phyloP scores from a whole-genome alignment of 495 filamentous ascomycete species.

The Talaromyces borbonicus region DNA sequence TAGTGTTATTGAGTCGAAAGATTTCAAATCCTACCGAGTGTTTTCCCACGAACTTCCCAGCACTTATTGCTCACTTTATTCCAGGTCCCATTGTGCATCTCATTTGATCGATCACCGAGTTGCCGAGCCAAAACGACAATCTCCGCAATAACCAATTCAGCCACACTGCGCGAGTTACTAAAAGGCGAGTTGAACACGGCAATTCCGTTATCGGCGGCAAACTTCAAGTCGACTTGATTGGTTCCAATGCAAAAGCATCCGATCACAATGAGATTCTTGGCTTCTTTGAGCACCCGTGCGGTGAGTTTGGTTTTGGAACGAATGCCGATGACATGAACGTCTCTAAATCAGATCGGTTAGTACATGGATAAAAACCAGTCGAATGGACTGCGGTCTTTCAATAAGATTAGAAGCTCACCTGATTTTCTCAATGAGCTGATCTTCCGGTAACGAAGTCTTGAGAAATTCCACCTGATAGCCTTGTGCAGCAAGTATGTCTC shows the following conservation, averaged over 20 bases:
- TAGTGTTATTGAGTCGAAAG: neutral
- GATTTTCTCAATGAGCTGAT: conserved; percentile 94
- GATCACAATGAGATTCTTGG: conserved; percentile 88
- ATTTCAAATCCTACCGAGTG: conserved; percentile 51
- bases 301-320: conserved; percentile 95
- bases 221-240: conserved; percentile 92
- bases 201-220: conserved; percentile 84
- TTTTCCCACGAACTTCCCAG: conserved; percentile 98
- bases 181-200: conserved; percentile 99
- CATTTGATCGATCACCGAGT: conserved; percentile 83
- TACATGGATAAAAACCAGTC: conserved; percentile 6
- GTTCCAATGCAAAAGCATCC: conserved; percentile 99
- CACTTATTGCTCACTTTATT: conserved; percentile 94
- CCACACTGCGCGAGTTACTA: conserved; percentile 93
- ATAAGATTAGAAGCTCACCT: conserved; percentile 43
- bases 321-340: conserved; percentile 96
- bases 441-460: conserved; percentile 82
- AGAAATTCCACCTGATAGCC: conserved; percentile 94
- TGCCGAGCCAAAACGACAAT: conserved; percentile 89
- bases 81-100: conserved; percentile 93
- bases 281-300: conserved; percentile 72
- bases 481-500: conserved; percentile 69
- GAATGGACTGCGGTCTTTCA: neutral
- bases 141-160: conserved; percentile 89
- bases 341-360: conserved; percentile 38